These are phyloP conservation scores for Xanthoconium purpureum DNA, from an alignment of 768 basidiomycete genomes.

Conservation along the genomic window DNA sequence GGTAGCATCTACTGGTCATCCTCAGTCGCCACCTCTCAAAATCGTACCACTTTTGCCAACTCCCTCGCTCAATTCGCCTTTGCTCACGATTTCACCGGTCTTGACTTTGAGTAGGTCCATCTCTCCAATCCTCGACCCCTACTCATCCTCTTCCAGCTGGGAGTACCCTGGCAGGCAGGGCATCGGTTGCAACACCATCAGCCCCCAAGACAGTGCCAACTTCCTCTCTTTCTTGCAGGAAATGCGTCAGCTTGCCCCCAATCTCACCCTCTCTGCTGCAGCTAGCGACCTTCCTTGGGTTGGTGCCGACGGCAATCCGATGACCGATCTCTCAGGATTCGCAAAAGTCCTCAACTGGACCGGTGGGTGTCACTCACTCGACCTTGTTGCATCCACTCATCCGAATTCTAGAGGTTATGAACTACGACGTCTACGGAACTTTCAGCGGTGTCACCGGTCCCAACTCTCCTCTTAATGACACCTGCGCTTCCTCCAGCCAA, in stretches of 20 bases:
- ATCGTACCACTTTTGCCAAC: slow-evolving; percentile 57
- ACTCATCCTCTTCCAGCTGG: slow-evolving; percentile 52
- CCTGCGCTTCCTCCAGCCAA: slow-evolving; percentile 57
- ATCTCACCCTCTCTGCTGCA: slow-evolving; percentile 72
- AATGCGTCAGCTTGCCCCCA: slow-evolving; percentile 53
- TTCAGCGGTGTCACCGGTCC: slow-evolving; percentile 63
- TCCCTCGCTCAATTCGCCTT: slow-evolving; percentile 48
- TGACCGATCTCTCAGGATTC: slow-evolving; percentile 63
- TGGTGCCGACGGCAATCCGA: slow-evolving; percentile 52
- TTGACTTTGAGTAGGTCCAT: slow-evolving; percentile 62
- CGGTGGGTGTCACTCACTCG: slow-evolving; percentile 32
- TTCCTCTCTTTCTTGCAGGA: slow-evolving; percentile 74
- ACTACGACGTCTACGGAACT: slow-evolving; percentile 62
- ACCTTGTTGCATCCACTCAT: slow-evolving; percentile 1
- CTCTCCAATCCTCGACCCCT: neutral
- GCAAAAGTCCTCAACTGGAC: slow-evolving; percentile 73
- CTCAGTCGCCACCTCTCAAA: slow-evolving; percentile 49
- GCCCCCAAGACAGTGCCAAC: slow-evolving; percentile 68
- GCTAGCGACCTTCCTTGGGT: slow-evolving; percentile 64
- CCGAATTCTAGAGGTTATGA: slow-evolving; percentile 56
- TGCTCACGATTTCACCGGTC: slow-evolving; percentile 53
- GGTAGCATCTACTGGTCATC: slow-evolving; percentile 62
- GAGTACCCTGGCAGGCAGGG: slow-evolving; percentile 77
- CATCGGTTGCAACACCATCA: slow-evolving; percentile 65
- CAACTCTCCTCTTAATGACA: slow-evolving; percentile 80